phyloP scores from a whole-genome alignment of 306 rosid genomes.

The Morella rubra region DNA sequence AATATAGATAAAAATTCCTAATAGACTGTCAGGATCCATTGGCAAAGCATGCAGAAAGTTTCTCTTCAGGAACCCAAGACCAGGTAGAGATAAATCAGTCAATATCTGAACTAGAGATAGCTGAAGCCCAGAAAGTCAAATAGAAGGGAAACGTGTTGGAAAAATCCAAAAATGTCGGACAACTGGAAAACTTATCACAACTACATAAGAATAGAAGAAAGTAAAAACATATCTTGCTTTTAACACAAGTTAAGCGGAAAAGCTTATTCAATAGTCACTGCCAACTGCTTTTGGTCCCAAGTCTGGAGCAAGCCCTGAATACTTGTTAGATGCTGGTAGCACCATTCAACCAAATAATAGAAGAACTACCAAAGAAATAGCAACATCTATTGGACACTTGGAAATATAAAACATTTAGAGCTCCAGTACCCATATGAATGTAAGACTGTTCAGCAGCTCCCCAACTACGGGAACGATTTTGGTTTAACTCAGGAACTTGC shows the following conservation, averaged over 20 bases:
- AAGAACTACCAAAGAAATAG: neutral
- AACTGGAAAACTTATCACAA: neutral
- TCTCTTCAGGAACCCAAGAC: neutral
- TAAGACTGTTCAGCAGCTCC: conserved; percentile 17
- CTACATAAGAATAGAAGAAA: neutral
- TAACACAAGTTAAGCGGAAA: neutral
- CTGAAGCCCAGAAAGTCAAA: neutral
- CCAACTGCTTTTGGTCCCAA: neutral
- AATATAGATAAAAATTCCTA: neutral
- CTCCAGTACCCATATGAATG: conserved; percentile 8
- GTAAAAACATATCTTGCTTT: neutral
- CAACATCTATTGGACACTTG: neutral
- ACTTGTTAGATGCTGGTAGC: neutral
- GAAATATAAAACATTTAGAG: neutral
- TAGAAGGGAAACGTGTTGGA: neutral
- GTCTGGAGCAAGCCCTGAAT: neutral
- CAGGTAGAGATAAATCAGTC: neutral
- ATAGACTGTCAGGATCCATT: neutral
- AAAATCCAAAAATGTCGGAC: neutral
- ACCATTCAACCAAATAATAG: neutral
- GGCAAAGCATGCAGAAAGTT: neutral
- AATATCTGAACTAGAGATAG: neutral
- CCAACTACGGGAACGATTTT: neutral
- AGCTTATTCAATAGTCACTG: neutral
- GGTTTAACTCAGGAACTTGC: conserved; percentile 12